Evolutionary conservation across 441 rosid species (phyloP).

Genomic region (Pelargonium citronellum): DNA sequence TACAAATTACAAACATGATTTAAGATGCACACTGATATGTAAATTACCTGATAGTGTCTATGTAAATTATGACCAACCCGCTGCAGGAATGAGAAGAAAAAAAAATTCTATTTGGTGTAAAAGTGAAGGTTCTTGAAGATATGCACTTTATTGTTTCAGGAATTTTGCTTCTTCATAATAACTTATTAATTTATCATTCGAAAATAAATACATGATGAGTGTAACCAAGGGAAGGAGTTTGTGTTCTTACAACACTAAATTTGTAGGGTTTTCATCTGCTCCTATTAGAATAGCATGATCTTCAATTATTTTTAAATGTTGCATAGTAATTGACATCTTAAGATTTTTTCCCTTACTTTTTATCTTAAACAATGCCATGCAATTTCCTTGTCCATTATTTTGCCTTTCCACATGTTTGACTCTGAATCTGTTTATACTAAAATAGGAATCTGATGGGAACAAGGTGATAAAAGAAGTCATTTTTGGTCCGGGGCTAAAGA

Average conservation of each 20-base stretch:
- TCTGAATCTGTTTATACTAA: constrained; percentile 10
- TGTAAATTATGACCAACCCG: neutral
- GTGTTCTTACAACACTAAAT: neutral
- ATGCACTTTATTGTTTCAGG: neutral
- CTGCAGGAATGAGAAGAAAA: neutral
- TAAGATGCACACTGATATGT: neutral
- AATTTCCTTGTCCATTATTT: neutral
- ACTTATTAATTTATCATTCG: neutral
- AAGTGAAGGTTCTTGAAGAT: neutral
- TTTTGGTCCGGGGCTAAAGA: constrained; percentile 59
- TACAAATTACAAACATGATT: neutral
- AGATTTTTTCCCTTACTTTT: neutral
- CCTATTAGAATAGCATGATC: neutral
- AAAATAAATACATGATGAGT: neutral
- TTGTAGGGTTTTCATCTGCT: neutral
- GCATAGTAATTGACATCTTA: neutral
- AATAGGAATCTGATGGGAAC: constrained; percentile 59
- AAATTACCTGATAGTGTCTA: neutral
- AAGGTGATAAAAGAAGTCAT: constrained; percentile 68
- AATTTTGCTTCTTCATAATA: neutral
- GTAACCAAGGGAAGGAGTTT: neutral
- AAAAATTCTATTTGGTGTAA: neutral
- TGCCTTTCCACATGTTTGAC: constrained; percentile 1
- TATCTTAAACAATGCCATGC: neutral
- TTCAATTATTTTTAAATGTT: neutral